Base-by-base conservation (phyloP, 1,284 basidiomycete species). In the Apiotrichum sp. region DNA sequence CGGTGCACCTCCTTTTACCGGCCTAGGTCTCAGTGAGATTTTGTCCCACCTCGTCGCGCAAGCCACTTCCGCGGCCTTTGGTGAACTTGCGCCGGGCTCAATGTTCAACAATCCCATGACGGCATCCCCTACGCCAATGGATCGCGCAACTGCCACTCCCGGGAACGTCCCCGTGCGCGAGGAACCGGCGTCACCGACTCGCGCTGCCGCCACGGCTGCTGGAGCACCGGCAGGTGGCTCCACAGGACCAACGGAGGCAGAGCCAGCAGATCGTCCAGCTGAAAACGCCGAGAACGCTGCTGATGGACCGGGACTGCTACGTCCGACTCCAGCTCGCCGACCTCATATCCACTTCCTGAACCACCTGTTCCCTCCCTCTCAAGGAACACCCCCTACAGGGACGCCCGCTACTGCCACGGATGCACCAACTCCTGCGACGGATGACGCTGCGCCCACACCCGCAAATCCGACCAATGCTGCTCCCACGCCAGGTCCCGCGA, bases 121-220 rank as follows among this genome's bases (percentile, higher is more conserved):
- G 32, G 62, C 60, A 6, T 68, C 65, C 11, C 65, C 66, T 3
- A n/a, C 58, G 41, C 61, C 61, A 9, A 66, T 68, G 59, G 53
- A 57, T 1, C 50, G 51, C 31, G 13, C 50, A 29, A 50, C 47
- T 4, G 45, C 34, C 7, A 32, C 45, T 7, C 32, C 45, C 6
- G 45, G 43, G 10, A 22, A 10, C 29, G 13, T n/a, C 2, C 33
- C 45, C 9, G 13, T 7, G 3, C 45, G 45, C 10, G 45, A 34
- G 34, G 45, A 47, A 3, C 32, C 11, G 45, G 4, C 33, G 8
- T 36, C 45, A 13, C 51, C 51, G 10, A 39, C 29, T 22, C 22
- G 22, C 22, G 22, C 22, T 22, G 22, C 22, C 22, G 22, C 22
- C 22, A 22, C 22, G 22, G 22, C 22, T 22, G 22, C 22, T 22